Base-by-base conservation (phyloP, 148 eudicot genomes). In the Chenopodium suecicum region DNA sequence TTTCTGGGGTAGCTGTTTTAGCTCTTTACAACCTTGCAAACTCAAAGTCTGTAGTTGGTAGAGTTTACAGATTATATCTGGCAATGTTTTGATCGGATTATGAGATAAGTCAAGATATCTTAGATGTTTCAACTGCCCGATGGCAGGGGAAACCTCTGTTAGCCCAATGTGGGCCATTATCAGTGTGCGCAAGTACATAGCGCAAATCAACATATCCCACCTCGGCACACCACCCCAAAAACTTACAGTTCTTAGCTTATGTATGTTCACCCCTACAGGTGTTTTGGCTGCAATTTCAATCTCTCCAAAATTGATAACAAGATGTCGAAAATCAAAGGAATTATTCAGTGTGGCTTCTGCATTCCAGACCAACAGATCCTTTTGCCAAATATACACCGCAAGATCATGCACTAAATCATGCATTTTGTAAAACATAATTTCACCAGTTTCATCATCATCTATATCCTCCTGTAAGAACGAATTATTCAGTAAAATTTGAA, bases 331-430 rank as follows among this genome's bases (percentile, higher is more conserved):
- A 62, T 23, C 22, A 32, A 37, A 25, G 31, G 31, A 2, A 19
- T 76, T 13, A n/a, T 54, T 4, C 7, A 17, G 78, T 31, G 58
- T 62, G 66, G 25, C 78, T 58, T 58, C 63, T 58, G 65, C 27
- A 48, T 75, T 48, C 81, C 82, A 80, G 50, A 80, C 31, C 22
- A 54, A 25, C 56, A 73, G n/a, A 46, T 81, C 83, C 12, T 75
- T 52, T 14, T 34, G 48, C 37, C 66, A 81, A n/a, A 81, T 73
- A 75, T 65, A 54, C 12, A 66, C 32, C 0, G 79, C 83, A 14
- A 81, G 74, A 81, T 81, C 79, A 37, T 81, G 79, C 66, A 81
- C 74, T 44, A 81, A 52, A 66, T 81, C 74, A 12, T 75, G 79
- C 83, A 81, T 74, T 5, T 20, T 47, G 32, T 48, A 81, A 31